phyloP scores from a whole-genome alignment of 139 green algal genomes.

The Tetratostichococcus sp. region DNA sequence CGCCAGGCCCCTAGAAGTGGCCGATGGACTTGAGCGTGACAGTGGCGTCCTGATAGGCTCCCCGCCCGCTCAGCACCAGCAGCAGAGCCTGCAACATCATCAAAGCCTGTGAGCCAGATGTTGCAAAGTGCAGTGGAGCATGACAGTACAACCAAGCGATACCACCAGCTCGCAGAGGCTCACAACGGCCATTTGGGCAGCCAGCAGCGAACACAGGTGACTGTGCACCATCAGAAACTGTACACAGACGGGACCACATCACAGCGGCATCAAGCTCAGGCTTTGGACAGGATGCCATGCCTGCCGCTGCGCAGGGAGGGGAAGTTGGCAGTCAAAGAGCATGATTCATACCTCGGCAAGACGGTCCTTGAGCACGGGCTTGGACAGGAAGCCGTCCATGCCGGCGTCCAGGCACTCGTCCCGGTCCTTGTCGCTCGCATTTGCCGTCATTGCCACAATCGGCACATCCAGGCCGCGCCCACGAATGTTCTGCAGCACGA shows the following conservation, averaged over 20 bases:
- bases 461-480: slow-evolving; percentile 46
- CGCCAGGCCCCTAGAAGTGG: background rate
- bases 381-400: slow-evolving; percentile 89
- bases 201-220: too few species aligned
- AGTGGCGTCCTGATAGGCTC: background rate
- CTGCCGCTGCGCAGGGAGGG: too few species aligned
- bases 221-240: too few species aligned
- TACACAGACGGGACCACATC: too few species aligned
- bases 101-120: too few species aligned
- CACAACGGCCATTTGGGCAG: too few species aligned
- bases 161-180: too few species aligned
- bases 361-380: slow-evolving; percentile 41
- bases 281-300: too few species aligned
- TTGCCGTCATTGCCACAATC: slow-evolving; percentile 90
- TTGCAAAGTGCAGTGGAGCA: too few species aligned
- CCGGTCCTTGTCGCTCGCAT: slow-evolving; percentile 70
- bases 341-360: background rate
- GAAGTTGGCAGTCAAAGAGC: too few species aligned
- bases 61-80: background rate
- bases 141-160: too few species aligned
- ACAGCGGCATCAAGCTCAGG: too few species aligned
- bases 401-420: slow-evolving; percentile 72
- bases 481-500: slow-evolving; percentile 57
- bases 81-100: background rate
- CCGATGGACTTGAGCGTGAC: background rate